Base-by-base conservation (phyloP, 352 stramenopile species). In the Globisporangium polare region DNA sequence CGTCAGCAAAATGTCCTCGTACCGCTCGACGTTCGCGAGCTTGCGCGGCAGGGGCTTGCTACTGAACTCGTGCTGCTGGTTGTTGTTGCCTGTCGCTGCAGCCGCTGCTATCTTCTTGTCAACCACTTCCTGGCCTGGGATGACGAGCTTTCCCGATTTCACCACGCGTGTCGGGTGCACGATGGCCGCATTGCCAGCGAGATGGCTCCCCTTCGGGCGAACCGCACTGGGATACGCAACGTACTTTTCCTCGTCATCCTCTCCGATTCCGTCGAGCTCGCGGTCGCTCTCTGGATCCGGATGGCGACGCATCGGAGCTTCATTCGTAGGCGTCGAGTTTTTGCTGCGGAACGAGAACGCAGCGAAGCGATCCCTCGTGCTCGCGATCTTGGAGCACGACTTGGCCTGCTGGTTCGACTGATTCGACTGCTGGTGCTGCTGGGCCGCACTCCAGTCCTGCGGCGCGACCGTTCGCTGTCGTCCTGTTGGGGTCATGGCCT, bases 1-100 rank as follows among this genome's bases (percentile, higher is more conserved):
- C 35, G 78, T 75, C 7, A 79, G 60, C 15, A 91, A 66, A 8
- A 89, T 71, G 59, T 86, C 78, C 58, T 86, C 68, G 33, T 82
- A 87, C 29, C 66, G 17, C 10, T 76, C 37, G 17, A 83, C 58
- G 31, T 67, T 65, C 20, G 76, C 45, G 22, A 76, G 61, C 29
- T 54, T 71, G 17, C 76, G 68, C 3, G 71, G 67, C 1, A 70
- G 55, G 15, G 86, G 52, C 26, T 69, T 55, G 20, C 63, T n/a
- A 41, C 42, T 47, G n/a, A n/a, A 20, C 18, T 66, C 59, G 10
- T 60, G 29, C 20, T 70, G 66, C 57, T 86, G 71, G 51, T 82
- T 84, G 12, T 63, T 53, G 20, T 53, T 65, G 5, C 29, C 15
- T 3, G n/a, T 37, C 31, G 15, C 15, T 43, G 13, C 27, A 27